Conservation (phyloP, 305 asterid species). For the Fraxinus ornus region DNA sequence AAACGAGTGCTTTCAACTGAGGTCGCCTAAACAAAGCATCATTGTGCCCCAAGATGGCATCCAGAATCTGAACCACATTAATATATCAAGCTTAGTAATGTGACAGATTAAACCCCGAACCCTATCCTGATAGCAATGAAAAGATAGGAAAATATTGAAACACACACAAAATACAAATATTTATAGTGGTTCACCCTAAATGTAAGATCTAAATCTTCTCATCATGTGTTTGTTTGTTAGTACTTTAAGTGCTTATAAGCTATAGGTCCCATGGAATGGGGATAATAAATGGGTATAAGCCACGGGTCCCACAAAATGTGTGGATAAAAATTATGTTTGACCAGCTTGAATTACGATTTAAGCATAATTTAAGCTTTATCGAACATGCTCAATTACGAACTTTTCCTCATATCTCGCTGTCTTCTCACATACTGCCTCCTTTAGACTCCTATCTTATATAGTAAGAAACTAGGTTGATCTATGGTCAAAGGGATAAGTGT, state of each 20-base stretch:
- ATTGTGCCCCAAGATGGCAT: constrained; percentile 77
- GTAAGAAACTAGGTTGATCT: neutral
- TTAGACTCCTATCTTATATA: neutral
- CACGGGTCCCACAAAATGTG: neutral
- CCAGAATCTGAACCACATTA: constrained; percentile 55
- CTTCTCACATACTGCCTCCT: neutral
- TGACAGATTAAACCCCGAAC: neutral
- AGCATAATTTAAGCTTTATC: neutral
- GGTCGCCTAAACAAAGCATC: constrained; percentile 86
- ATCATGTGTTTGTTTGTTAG: neutral
- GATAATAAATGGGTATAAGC: neutral
- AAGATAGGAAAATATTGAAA: neutral
- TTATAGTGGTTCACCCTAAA: neutral
- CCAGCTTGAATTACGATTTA: neutral
- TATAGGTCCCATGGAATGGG: neutral
- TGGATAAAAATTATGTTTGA: neutral
- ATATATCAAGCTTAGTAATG: constrained; percentile 9
- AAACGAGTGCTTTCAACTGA: constrained; percentile 91
- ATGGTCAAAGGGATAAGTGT: neutral
- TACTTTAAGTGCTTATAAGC: neutral
- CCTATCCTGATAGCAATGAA: neutral
- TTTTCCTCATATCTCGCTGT: neutral
- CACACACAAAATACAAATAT: neutral
- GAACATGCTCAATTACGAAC: neutral
- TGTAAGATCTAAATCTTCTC: neutral